Evolutionary conservation across 1,284 basidiomycete species (phyloP).

Genomic region (Schizophyllum amplum): DNA sequence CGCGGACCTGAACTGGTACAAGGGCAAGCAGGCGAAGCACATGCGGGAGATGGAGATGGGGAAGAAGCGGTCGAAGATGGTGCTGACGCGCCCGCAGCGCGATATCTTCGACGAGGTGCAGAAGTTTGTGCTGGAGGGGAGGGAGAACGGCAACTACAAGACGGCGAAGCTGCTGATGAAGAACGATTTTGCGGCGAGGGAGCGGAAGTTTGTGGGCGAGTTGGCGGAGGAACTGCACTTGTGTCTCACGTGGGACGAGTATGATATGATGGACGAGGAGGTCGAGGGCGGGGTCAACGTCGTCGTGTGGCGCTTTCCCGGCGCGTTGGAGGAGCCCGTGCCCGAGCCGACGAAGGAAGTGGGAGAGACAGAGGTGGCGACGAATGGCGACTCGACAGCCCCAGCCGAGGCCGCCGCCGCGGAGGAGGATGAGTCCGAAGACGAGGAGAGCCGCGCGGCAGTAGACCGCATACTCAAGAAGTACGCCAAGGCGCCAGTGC

Average conservation of each 20-base stretch:
- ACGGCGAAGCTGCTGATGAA: constrained; percentile 53
- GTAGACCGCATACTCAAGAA: constrained; percentile 81
- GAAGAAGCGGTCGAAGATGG: constrained; percentile 44
- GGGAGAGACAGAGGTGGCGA: not conserved
- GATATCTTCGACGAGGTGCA: constrained; percentile 72
- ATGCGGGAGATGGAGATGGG: constrained; percentile 50
- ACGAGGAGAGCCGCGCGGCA: constrained; percentile 57
- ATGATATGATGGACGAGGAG: constrained; percentile 48
- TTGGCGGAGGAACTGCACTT: constrained; percentile 74
- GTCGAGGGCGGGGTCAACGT: constrained; percentile 41
- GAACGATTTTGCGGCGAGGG: constrained; percentile 72
- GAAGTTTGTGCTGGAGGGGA: constrained; percentile 58
- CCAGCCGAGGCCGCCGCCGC: not conserved
- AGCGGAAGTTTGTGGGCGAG: constrained; percentile 69
- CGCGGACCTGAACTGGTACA: constrained; percentile 83
- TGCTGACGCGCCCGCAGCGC: constrained; percentile 66
- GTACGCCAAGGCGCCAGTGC: constrained; percentile 79
- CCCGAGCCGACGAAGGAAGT: not conserved
- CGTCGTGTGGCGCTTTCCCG: constrained; percentile 16
- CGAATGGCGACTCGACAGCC: not conserved
- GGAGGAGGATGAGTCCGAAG: constrained; percentile 40
- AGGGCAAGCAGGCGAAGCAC: constrained; percentile 79
- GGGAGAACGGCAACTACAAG: constrained; percentile 29
- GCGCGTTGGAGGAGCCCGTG: not conserved
- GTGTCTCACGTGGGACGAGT: constrained; percentile 82